Conservation (phyloP, 306 rosid genomes). For the Pyrus betulifolia region DNA sequence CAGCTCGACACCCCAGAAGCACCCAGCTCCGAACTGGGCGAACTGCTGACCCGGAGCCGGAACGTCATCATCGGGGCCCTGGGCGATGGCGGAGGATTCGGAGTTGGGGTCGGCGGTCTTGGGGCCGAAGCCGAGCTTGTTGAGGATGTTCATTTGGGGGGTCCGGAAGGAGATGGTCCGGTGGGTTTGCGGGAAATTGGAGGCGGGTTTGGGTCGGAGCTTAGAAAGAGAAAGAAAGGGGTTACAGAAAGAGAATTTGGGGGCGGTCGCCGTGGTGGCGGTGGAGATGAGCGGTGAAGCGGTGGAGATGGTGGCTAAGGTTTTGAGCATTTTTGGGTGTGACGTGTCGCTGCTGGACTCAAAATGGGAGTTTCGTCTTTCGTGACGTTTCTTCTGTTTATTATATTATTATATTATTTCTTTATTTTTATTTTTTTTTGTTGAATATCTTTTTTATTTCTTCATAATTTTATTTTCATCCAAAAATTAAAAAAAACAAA, state of each 20-base stretch:
- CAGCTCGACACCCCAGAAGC: conserved; percentile 97
- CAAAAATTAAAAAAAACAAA: too few relatives aligned
- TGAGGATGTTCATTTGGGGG: conserved; percentile 71
- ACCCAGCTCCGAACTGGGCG: conserved; percentile 91
- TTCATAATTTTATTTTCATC: neutral
- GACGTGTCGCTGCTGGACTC: conserved; percentile 20
- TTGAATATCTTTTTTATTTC: neutral
- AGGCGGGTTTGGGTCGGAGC: conserved; percentile 14
- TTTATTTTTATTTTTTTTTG: too few relatives aligned
- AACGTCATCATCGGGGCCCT: conserved; percentile 72
- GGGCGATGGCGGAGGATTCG: conserved; percentile 62
- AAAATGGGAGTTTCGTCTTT: neutral
- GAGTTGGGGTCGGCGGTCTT: conserved; percentile 32
- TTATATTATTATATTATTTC: neutral
- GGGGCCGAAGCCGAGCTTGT: conserved; percentile 67
- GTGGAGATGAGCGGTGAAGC: conserved; percentile 27
- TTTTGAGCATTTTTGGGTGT: conserved; percentile 42
- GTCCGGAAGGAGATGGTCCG: conserved; percentile 19
- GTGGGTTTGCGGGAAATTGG: conserved; percentile 34
- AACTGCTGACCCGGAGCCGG: conserved; percentile 78
- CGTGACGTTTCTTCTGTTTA: neutral
- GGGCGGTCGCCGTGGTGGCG: conserved; percentile 27
- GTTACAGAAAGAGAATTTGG: conserved; percentile 39
- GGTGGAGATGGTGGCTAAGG: conserved; percentile 39
- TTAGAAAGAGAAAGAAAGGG: conserved; percentile 9